Base-by-base conservation (phyloP, 768 basidiomycete genomes). In the Leucosporidium scottii region DNA sequence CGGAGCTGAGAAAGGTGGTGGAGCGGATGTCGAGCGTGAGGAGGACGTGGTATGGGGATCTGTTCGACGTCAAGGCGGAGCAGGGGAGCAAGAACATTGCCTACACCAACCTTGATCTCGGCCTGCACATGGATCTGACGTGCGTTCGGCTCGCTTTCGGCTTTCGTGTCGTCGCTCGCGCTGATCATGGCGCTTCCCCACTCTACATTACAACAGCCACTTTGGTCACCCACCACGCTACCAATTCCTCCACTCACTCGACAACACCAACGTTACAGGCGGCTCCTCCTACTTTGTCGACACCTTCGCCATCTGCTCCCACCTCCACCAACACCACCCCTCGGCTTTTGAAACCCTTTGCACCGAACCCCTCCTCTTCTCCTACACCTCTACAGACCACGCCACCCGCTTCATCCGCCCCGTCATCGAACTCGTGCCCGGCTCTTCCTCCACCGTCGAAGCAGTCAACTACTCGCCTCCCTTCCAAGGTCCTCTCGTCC, bases 381-480 rank as follows among this genome's bases (percentile, higher is more conserved):
- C 92, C 73, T 99, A 97, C 78, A 82, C 90, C 75, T 93, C 93
- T 74, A 90, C 91, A 73, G 87, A 87, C 1, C 89, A 97, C 73
- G 89, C 90, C 76, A 82, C 93, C 7, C 85, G 87, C 71, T 77
- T 82, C 62, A 77, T 82, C 27, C 92, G 91, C 75, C 85, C 86
- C 1, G 89, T 90, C 4, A 87, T 96, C 75, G 84, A 89, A 71
- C 81, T 91, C 31, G 17, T 6, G 0, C 20, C 13, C 9, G 70
- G 56, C 13, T 53, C 63, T 4, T 18, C 28, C 1, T 27, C 27
- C n/a, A 51, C 58, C 13, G 82, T 94, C 72, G 78, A 80, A 54
- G 83, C 87, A 67, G 83, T 97, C 75, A 97, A 93, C 79, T 97
- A 94, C 78, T 88, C 89, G 1, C 94, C 94, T 0, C 93, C 93